Conservation (phyloP, 1,284 basidiomycete genomes). For the Cutaneotrichosporon curvatum region DNA sequence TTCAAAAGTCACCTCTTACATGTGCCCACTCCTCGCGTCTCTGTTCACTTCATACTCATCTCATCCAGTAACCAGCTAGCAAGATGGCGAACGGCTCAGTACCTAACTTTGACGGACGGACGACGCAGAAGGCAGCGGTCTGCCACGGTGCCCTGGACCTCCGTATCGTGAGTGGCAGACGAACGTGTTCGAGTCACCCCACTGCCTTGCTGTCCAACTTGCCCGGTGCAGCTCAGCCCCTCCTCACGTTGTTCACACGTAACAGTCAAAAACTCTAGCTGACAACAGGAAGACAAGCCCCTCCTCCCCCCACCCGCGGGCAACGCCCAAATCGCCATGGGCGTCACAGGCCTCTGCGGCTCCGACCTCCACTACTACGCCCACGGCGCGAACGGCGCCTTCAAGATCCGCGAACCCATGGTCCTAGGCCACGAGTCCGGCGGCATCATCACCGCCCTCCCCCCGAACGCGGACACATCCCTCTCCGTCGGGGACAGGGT, state of each 20-base stretch:
- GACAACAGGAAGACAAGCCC: slow-evolving; percentile 42
- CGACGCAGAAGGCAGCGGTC: slow-evolving; percentile 38
- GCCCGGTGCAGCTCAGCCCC: not conserved
- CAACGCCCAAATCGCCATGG: slow-evolving; percentile 50
- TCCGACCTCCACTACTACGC: slow-evolving; percentile 86
- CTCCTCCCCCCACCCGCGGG: slow-evolving; percentile 36
- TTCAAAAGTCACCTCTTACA: no score
- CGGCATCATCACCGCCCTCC: slow-evolving; percentile 53
- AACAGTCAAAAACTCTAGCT: no score
- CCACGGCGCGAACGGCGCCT: slow-evolving; percentile 84
- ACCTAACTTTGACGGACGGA: slow-evolving; percentile 6
- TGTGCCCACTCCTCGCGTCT: no score
- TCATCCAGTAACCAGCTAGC: no score
- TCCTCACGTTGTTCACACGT: no score
- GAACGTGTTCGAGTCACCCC: no score
- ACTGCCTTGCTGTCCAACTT: not conserved
- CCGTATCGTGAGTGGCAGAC: slow-evolving; percentile 42
- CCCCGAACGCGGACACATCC: slow-evolving; percentile 20
- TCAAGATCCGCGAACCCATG: slow-evolving; percentile 69
- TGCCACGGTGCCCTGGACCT: slow-evolving; percentile 50
- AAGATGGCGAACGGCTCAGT: not conserved
- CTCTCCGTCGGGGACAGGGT: slow-evolving; percentile 78
- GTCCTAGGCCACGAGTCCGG: slow-evolving; percentile 89
- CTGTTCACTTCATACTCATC: not conserved
- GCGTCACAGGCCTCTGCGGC: slow-evolving; percentile 84